Conservation (phyloP, 1,284 basidiomycete species). For the Thecaphora thlaspeos region DNA sequence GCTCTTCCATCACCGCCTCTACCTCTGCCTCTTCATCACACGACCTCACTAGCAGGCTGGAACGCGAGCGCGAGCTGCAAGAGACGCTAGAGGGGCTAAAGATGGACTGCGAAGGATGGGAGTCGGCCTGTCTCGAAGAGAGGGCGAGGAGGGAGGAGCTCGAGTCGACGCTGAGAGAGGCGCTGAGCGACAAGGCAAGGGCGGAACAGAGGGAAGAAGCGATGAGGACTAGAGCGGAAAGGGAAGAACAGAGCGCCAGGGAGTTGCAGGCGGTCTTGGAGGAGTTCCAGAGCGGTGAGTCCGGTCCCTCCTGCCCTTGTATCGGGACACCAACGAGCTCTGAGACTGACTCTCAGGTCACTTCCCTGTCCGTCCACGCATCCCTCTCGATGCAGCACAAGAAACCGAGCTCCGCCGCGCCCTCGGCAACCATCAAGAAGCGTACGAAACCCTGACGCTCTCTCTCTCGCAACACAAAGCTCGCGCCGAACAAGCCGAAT, state of each 20-base stretch:
- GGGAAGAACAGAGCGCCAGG: conserved; percentile 72
- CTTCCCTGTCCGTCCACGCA: too few relatives aligned
- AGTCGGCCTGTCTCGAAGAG: conserved; percentile 31
- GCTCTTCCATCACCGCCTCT: conserved; percentile 4
- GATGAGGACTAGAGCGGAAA: conserved; percentile 65
- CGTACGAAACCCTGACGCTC: conserved; percentile 69
- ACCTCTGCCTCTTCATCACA: neutral
- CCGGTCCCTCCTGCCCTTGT: too few relatives aligned
- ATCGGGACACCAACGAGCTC: too few relatives aligned
- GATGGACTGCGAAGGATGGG: conserved; percentile 36
- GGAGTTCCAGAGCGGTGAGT: conserved; percentile 86
- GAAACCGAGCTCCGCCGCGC: conserved; percentile 68
- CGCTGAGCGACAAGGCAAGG: conserved; percentile 54
- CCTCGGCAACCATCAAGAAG: conserved; percentile 75
- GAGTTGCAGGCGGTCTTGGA: conserved; percentile 90
- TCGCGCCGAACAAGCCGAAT: conserved; percentile 81
- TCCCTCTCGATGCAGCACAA: too few relatives aligned
- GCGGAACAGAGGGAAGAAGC: conserved; percentile 52
- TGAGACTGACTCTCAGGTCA: too few relatives aligned
- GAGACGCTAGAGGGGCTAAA: conserved; percentile 38
- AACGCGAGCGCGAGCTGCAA: conserved; percentile 30
- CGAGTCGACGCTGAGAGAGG: conserved; percentile 68
- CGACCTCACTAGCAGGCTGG: neutral
- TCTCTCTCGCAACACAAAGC: conserved; percentile 81
- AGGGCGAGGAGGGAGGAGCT: conserved; percentile 57